phyloP scores from a whole-genome alignment of 208 protist species.

The Leishmania martiniquensis region DNA sequence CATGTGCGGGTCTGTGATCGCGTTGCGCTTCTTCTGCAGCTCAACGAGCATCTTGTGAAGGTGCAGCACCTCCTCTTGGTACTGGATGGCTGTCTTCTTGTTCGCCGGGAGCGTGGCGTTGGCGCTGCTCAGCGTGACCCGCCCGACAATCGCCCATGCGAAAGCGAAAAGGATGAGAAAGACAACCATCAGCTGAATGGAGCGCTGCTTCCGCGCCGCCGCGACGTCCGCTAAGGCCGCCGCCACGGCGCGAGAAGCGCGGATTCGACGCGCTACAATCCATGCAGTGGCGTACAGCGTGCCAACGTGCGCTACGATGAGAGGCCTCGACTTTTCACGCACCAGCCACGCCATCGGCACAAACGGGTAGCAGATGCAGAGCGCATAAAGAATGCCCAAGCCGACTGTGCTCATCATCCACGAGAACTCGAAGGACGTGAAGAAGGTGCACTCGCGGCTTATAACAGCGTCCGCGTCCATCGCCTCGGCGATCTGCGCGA shows the following conservation, averaged over 20 bases:
- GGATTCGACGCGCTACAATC: slow-evolving; percentile 36
- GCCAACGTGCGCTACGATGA: slow-evolving; percentile 42
- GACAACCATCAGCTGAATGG: slow-evolving; percentile 52
- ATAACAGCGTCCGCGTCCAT: slow-evolving; percentile 25
- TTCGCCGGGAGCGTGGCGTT: slow-evolving; percentile 42
- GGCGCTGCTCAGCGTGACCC: slow-evolving; percentile 34
- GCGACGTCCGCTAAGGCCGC: slow-evolving; percentile 23
- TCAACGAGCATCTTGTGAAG: slow-evolving; percentile 60
- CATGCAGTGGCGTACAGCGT: slow-evolving; percentile 28
- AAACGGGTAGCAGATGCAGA: slow-evolving; percentile 82
- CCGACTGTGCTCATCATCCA: slow-evolving; percentile 28
- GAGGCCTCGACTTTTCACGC: slow-evolving; percentile 50
- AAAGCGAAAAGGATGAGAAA: slow-evolving; percentile 47
- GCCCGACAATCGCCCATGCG: slow-evolving; percentile 42
- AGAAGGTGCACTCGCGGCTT: slow-evolving; percentile 23
- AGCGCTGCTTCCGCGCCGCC: slow-evolving; percentile 54
- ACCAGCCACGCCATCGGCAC: slow-evolving; percentile 72
- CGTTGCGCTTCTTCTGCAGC: slow-evolving; percentile 48
- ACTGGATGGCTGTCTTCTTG: slow-evolving; percentile 42
- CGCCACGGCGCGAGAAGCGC: slow-evolving; percentile 18
- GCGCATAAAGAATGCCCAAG: slow-evolving; percentile 38
- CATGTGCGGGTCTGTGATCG: slow-evolving; percentile 44
- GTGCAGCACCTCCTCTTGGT: slow-evolving; percentile 57
- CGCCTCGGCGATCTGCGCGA: slow-evolving; percentile 28
- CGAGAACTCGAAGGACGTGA: slow-evolving; percentile 57